Evolutionary conservation across 192 early-diverging fungal species (phyloP), one percentile per base, ranked within the genome.

Genomic region (Coemansia asiatica): DNA sequence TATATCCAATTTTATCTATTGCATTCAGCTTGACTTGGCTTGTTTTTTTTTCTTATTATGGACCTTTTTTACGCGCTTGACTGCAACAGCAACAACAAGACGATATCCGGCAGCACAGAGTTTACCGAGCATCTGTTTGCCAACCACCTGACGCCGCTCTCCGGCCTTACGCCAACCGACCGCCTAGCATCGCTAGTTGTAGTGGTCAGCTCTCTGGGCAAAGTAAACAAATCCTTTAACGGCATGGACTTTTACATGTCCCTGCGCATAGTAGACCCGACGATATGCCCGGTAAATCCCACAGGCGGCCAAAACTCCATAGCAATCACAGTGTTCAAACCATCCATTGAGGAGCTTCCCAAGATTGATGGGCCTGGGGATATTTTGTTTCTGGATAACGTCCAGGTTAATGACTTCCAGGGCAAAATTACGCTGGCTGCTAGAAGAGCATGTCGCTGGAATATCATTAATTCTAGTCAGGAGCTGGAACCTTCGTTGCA

Each of bases 1-100:
- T 36, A 36, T 36, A 36, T 36, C 13, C 48, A 16, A 82, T 50
- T 50, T 16, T 21, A 50, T 50, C 22, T 50, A 23, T 53, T 53
- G 21, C 22, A 22, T 23, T 22, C 7, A 22, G 4, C 21, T 53
- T 53, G 6, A 0, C 22, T 27, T 23, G n/a, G 4, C 23, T 23
- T 53, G 6, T 53, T 23, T 27, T 23, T 53, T 22, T 53, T 6
- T 53, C 22, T 26, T 27, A 23, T 27, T 6, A 53, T 53, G 50
- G 50, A 53, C 6, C 22, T 53, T n/a, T 26, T 53, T 22, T 27
- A 27, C 22, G 21, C 50, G n/a, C 50, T 53, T 1, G 50, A 27
- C 50, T 53, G 22, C 40, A 44, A 44, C 40, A 44, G 50, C 50
- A 6, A 8, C 25, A 8, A 8, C 22, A 4, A 53, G 22, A 22